Evolutionary conservation across 176 grass and related monocot genomes (phyloP), one percentile per base, ranked within the genome.

Genomic region (Puya raimondii): DNA sequence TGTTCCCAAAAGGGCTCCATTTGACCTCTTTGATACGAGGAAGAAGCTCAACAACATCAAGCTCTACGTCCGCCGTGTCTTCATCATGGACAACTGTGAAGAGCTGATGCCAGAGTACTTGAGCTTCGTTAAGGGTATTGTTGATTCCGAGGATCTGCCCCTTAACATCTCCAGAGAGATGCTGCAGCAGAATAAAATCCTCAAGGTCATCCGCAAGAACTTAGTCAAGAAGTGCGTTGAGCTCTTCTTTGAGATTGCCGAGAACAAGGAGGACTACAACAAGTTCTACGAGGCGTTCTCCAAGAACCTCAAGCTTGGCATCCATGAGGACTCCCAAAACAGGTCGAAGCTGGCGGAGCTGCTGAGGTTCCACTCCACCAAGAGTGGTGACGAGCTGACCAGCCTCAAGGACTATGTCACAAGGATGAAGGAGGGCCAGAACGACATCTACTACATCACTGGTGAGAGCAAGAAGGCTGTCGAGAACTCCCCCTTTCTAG

Each of bases 391-490:
- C 23, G 94, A 99, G 79, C n/a, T 93, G 80, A 99, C 94, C 1
- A 99, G 94, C 82, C 82, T 99, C 4, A 99, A 99, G 87, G 94
- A 99, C 71, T 99, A 93, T 0, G 94, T 99, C 48, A 93, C 94
- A 3, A 84, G 94, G 82, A 99, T 99, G 94, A 99, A 99, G 87
- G 94, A 99, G 78, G 82, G 94, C n/a, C 89, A 99, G 85, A 99
- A 18, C 0, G 94, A 99, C 20, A 91, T 93, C 50, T 99, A 93
- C 69, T 99, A 93, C 78, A 99, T 99, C 63, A 99, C 94, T 3
- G 94, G 94, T 2, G 94, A 99, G 87, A 99, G 94, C 72, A 99
- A 99, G 80, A 99, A 99, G 84, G 89, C 89, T 9, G 94, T 99
- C 12, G 94, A 99, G 82, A 99, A 99, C 77, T 99, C 94, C 1